Evolutionary conservation across 306 rosid genomes (phyloP).

Genomic region (Cicer judaicum): DNA sequence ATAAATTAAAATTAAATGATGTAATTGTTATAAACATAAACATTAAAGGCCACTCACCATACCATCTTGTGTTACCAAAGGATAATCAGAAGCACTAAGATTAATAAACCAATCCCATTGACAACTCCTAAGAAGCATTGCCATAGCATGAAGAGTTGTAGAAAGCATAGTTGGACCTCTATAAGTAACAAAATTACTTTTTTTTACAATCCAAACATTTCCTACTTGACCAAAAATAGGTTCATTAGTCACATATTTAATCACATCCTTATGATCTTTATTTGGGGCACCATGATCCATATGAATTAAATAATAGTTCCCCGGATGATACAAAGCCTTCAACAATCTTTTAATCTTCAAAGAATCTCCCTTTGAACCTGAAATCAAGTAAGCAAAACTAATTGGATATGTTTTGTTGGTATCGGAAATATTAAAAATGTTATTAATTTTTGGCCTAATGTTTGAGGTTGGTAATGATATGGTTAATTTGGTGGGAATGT

Average conservation of each 20-base stretch:
- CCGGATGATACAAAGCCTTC: slow-evolving; percentile 78
- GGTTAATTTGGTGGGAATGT: slow-evolving; percentile 66
- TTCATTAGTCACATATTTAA: slow-evolving; percentile 58
- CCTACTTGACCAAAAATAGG: slow-evolving; percentile 68
- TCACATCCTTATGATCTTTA: slow-evolving; percentile 60
- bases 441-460: slow-evolving; percentile 45
- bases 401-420: slow-evolving; percentile 59
- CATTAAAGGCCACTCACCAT: slow-evolving; percentile 74
- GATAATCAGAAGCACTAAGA: slow-evolving; percentile 95
- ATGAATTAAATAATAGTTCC: slow-evolving; percentile 79
- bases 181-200: slow-evolving; percentile 78
- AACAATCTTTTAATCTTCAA: slow-evolving; percentile 63
- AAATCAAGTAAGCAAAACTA: slow-evolving; percentile 75
- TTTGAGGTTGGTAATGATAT: slow-evolving; percentile 29
- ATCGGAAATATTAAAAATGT: slow-evolving; percentile 36
- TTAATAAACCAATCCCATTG: slow-evolving; percentile 94
- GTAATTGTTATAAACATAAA: no score
- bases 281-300: slow-evolving; percentile 74
- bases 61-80: slow-evolving; percentile 95
- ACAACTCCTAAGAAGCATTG: slow-evolving; percentile 69
- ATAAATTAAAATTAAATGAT: no score
- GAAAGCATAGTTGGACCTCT: slow-evolving; percentile 97
- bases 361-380: slow-evolving; percentile 80
- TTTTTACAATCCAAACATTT: slow-evolving; percentile 85
- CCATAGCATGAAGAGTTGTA: slow-evolving; percentile 83